phyloP scores from a whole-genome alignment of 2,329 filamentous ascomycete species.

The Colletotrichum australisinense region DNA sequence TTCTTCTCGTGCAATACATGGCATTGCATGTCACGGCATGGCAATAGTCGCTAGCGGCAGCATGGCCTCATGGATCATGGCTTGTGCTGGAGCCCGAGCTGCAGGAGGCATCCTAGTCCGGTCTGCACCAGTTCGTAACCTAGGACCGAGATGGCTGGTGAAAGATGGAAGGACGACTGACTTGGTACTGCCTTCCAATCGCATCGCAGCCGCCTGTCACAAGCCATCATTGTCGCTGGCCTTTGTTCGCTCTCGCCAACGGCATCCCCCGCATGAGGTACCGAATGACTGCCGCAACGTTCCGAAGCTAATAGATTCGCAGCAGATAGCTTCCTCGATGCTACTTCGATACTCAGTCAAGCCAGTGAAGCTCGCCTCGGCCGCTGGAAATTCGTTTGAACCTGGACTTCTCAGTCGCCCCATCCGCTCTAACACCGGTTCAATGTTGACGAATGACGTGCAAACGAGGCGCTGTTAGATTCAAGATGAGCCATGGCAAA shows the following conservation, averaged over 20 bases:
- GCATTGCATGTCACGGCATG: conserved; percentile 22
- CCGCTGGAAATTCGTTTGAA: background rate
- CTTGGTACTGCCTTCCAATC: conserved; percentile 22
- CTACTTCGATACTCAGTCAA: background rate
- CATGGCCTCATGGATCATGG: conserved; percentile 33
- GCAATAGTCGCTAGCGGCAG: conserved; percentile 1
- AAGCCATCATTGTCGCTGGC: background rate
- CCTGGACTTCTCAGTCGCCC: background rate
- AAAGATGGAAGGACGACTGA: conserved; percentile 15
- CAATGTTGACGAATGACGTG: conserved; percentile 14
- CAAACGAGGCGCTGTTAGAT: conserved; percentile 5
- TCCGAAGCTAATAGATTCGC: background rate
- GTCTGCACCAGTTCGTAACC: conserved; percentile 18
- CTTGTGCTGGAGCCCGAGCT: conserved; percentile 6
- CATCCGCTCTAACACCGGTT: background rate
- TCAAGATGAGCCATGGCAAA: conserved; percentile 13
- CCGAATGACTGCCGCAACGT: background rate
- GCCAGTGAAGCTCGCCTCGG: background rate
- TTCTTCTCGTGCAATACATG: conserved; percentile 1
- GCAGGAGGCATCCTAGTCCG: conserved; percentile 23
- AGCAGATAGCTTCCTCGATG: background rate
- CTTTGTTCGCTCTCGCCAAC: conserved; percentile 4
- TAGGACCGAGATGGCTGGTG: conserved; percentile 11
- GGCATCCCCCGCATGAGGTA: background rate
- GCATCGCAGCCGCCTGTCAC: background rate